Conservation (phyloP, 352 stramenopile species). For the Blastocystis sp. region DNA sequence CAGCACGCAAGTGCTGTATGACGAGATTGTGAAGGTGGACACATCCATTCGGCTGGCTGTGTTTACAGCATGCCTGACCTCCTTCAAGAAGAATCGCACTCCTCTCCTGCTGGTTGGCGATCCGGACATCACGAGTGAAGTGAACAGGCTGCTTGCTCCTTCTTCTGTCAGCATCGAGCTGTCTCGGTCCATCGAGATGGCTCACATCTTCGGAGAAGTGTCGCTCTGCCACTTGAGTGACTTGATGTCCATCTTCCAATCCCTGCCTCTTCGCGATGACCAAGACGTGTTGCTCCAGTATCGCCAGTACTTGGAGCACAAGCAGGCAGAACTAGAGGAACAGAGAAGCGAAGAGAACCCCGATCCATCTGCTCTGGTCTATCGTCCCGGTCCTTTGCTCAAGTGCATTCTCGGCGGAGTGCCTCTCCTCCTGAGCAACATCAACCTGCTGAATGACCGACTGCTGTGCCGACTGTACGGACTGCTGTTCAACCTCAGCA, state of each 20-base stretch:
- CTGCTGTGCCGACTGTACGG: constrained; percentile 14
- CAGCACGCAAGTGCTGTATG: not conserved
- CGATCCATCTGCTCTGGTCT: not conserved
- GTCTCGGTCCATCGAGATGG: not conserved
- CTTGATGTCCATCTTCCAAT: not conserved
- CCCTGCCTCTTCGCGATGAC: not conserved
- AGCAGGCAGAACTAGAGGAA: not conserved
- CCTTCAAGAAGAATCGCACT: not conserved
- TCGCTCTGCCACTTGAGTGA: not conserved
- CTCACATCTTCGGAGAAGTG: not conserved
- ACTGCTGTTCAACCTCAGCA: constrained; percentile 13
- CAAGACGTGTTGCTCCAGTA: not conserved
- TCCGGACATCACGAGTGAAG: constrained; percentile 1
- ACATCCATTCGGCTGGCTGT: not conserved
- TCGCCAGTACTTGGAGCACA: not conserved
- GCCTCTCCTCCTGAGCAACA: not conserved
- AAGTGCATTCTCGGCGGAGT: not conserved
- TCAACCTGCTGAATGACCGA: constrained; percentile 17
- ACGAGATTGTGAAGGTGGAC: not conserved
- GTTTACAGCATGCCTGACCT: not conserved
- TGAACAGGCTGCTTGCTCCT: not conserved
- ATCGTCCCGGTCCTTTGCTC: constrained; percentile 8
- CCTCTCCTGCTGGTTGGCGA: constrained; percentile 41
- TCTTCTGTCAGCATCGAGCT: not conserved
- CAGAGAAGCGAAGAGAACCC: too few species aligned